These are phyloP conservation scores for Kodamaea suecica DNA, from an alignment of 1,139 yeast genomes.

Conservation along the genomic window DNA sequence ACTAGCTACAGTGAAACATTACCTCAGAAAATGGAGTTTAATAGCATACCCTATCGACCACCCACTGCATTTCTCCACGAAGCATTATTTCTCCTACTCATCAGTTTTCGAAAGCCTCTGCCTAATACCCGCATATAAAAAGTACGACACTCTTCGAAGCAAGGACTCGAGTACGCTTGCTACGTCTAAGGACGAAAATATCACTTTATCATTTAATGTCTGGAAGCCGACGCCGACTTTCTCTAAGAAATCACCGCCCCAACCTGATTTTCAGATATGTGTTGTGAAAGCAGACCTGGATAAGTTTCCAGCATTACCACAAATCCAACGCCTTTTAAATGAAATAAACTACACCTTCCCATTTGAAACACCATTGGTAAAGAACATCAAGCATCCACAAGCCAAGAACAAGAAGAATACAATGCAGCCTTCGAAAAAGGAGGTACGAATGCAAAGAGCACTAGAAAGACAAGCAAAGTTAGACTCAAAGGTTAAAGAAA, in stretches of 20 bases:
- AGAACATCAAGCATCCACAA: slow-evolving; percentile 7
- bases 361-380: slow-evolving; percentile 6
- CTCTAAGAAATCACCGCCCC: slow-evolving; percentile 57
- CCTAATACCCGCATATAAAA: slow-evolving; percentile 29
- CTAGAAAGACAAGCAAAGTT: slow-evolving; percentile 27
- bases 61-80: slow-evolving; percentile 13
- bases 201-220: slow-evolving; percentile 51
- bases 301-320: slow-evolving; percentile 51
- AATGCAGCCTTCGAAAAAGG: slow-evolving; percentile 16
- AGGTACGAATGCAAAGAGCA: slow-evolving; percentile 21
- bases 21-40: slow-evolving; percentile 6
- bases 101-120: slow-evolving; percentile 39
- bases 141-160: slow-evolving; percentile 16
- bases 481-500: slow-evolving; percentile 21
- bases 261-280: slow-evolving; percentile 73
- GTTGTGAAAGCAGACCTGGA: slow-evolving; percentile 52
- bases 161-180: slow-evolving; percentile 2
- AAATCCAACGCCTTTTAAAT: slow-evolving; percentile 33
- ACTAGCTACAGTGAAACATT: not conserved
- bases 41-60: slow-evolving; percentile 11
- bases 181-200: not conserved
- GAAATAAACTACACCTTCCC: slow-evolving; percentile 16
- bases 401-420: slow-evolving; percentile 11
- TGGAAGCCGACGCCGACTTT: slow-evolving; percentile 83
- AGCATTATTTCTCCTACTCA: slow-evolving; percentile 36